Evolutionary conservation across 2,329 filamentous ascomycete genomes (phyloP), one percentile per base, ranked within the genome.

Genomic region (Clonostachys solani): DNA sequence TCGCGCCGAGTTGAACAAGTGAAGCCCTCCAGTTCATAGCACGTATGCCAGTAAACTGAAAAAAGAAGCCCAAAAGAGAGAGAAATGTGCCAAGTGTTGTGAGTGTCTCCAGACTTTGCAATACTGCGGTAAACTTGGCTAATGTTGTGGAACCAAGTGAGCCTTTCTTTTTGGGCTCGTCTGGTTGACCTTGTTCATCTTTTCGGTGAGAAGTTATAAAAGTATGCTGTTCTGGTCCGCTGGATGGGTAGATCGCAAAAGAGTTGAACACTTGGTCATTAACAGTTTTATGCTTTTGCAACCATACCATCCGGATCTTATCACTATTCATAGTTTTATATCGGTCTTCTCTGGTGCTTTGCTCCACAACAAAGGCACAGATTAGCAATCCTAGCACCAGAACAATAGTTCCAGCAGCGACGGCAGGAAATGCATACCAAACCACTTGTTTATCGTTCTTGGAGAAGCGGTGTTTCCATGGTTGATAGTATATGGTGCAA

Each of bases 351-450:
- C 23, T 19, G 0, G 63, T 65, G 41, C 61, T 62, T 7, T 40
- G 43, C 18, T 67, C 59, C 5, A 69, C 58, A 3, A 67, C 58
- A 40, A 57, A 54, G 1, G 56, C 55, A 44, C 63, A 68, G 2
- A 65, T 36, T 0, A 63, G 36, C 40, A 68, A 53, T 0, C 64
- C 62, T 1, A 48, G 1, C 0, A 58, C 51, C 12, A 69, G 38
- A 36, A 36, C 10, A 36, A 36, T n/a, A 10, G 34, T 36, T 36
- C 34, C 34, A 10, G n/a, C n/a, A 10, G 34, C 34, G 10, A n/a
- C 34, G 34, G 10, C 10, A 10, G 34, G 34, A 36, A 36, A 36
- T 36, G 34, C 34, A n/a, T 36, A 36, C 10, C 34, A 10, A 36
- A 10, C 34, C 34, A 36, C 34, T 10, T 10, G 34, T n/a, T 36